Percentiles rank a stretch among this genome's conserved stretches.
Evolutionary conservation across 257 asterid species (phyloP).

Genomic region (Nicotiana paniculata): DNA sequence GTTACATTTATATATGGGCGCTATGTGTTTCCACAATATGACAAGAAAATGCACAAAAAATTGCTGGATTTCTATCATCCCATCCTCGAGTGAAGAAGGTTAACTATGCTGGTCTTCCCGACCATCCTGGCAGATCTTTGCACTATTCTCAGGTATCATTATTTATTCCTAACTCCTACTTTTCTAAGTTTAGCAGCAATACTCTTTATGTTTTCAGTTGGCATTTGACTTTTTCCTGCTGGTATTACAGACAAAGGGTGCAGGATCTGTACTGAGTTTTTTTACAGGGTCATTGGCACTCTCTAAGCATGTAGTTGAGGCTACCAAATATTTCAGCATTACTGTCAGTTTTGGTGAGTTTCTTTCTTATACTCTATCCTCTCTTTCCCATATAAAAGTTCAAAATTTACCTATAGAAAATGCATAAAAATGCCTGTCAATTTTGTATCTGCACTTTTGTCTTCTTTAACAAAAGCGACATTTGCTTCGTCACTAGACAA

Average conservation of each 20-base stretch:
- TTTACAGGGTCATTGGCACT: constrained; percentile 78
- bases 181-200: too few species aligned
- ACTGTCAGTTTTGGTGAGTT: constrained; percentile 80
- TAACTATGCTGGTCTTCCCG: constrained; percentile 74
- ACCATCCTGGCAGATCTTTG: constrained; percentile 69
- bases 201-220: too few species aligned
- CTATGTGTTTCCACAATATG: background rate
- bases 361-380: background rate
- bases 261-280: constrained; percentile 95
- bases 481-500: too few species aligned
- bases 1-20: too few species aligned
- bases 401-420: background rate
- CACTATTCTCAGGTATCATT: constrained; percentile 74
- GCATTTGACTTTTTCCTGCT: too few species aligned
- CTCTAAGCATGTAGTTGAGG: constrained; percentile 78
- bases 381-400: background rate
- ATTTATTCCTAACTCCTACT: background rate
- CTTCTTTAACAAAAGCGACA: too few species aligned
- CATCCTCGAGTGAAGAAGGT: constrained; percentile 73
- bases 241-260: constrained; percentile 69
- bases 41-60: constrained; percentile 86
- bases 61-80: constrained; percentile 74
- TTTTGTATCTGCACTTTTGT: too few species aligned
- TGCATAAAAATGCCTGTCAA: too few species aligned
- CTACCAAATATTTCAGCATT: constrained; percentile 68